phyloP scores from a whole-genome alignment of 75 land plant genomes.

The Cryptomeria japonica region DNA sequence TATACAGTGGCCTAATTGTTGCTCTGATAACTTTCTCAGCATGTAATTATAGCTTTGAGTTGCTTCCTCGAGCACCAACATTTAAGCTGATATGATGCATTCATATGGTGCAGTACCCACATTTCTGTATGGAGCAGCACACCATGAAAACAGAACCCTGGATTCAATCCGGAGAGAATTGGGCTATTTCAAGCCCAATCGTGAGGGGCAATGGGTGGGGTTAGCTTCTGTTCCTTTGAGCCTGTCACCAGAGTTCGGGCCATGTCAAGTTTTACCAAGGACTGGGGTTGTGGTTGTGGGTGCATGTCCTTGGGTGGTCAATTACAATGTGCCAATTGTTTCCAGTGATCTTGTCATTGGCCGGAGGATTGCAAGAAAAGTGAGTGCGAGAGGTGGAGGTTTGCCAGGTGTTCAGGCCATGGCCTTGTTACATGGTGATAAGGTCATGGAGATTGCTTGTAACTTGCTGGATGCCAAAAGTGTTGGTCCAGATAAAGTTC shows the following conservation, averaged over 20 bases:
- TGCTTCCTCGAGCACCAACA: neutral
- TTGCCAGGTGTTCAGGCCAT: slow-evolving; percentile 83
- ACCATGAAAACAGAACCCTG: slow-evolving; percentile 48
- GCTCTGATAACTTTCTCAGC: neutral
- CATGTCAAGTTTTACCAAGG: slow-evolving; percentile 27
- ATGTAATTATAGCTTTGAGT: neutral
- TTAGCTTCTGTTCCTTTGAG: slow-evolving; percentile 23
- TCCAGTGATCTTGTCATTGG: slow-evolving; percentile 53
- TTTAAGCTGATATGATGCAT: neutral
- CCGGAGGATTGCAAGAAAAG: slow-evolving; percentile 62
- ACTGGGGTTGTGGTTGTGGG: slow-evolving; percentile 83
- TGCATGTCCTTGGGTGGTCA: slow-evolving; percentile 87
- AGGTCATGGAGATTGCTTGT: slow-evolving; percentile 82
- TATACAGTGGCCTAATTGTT: neutral
- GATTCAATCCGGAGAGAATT: slow-evolving; percentile 74
- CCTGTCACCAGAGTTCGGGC: slow-evolving; percentile 75
- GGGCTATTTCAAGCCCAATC: slow-evolving; percentile 81
- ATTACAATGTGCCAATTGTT: slow-evolving; percentile 82
- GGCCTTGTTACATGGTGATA: slow-evolving; percentile 78
- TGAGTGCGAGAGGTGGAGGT: slow-evolving; percentile 92
- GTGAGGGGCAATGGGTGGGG: slow-evolving; percentile 67
- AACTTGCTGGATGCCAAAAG: slow-evolving; percentile 64
- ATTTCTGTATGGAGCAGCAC: slow-evolving; percentile 90
- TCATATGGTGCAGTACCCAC: slow-evolving; percentile 60
- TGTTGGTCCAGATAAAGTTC: slow-evolving; percentile 67